Base-by-base conservation (phyloP, 495 filamentous ascomycete species). In the Penicillium malachiteum region DNA sequence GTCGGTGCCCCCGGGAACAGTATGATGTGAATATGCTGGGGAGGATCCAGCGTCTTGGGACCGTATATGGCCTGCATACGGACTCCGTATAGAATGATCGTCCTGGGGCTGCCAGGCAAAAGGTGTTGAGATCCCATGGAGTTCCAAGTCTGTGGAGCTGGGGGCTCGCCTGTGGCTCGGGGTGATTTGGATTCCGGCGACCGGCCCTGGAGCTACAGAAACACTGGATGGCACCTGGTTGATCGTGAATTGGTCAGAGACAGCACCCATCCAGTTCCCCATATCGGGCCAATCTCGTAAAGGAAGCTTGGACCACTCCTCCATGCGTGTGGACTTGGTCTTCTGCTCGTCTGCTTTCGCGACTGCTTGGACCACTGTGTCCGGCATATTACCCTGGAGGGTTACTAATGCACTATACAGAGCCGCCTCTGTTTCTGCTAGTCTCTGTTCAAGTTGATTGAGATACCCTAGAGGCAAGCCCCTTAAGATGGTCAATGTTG, bases 401-500 rank as follows among this genome's bases (percentile, higher is more conserved):
- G 65, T 64, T 34, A 50, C 51, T 4, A 70, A 50, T 18, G 65
- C 65, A 17, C 65, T 56, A 26, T 68, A 70, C 8, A 70, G 50
- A 9, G 67, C 65, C 10, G 60, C 30, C 38, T 70, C 67, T 12
- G 67, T 70, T 17, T 68, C 67, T 18, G 51, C 39, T n/a, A 70
- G 55, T 44, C 67, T 45, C 32, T 66, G 58, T 50, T 70, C 67
- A n/a, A 70, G 54, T 54, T 64, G 67, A 14, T 62, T 68, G 9
- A 70, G 48, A 43, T 70, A 68, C 16, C 65, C 67, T 5, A 66
- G 50, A 3, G 67, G 67, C 8, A 70, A 21, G 7, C 67, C 67
- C 42, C 67, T 70, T 21, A 3, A 17, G 18, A 26, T 26, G 12
- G 30, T 50, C 13, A 39, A 34, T 54, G 26, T 31, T 48, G 14